Conservation (phyloP, 1,139 yeast genomes). For the Geotrichum carabidarum region DNA sequence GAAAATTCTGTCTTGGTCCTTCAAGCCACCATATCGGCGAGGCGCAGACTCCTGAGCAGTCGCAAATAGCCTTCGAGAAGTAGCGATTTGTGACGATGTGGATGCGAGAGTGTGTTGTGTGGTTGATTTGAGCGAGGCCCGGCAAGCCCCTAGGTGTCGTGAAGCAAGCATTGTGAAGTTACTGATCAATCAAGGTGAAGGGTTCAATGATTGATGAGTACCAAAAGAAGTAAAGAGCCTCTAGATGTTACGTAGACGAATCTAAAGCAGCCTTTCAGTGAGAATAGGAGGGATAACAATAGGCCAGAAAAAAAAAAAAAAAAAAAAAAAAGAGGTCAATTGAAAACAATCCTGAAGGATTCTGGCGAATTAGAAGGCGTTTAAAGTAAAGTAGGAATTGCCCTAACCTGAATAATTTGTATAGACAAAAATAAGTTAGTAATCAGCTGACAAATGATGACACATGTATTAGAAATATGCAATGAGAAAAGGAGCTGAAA, state of each 20-base stretch:
- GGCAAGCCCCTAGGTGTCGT: constrained; percentile 18
- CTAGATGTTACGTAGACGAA: too few relatives aligned
- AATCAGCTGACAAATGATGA: too few relatives aligned
- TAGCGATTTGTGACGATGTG: constrained; percentile 8
- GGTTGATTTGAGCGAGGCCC: constrained; percentile 14
- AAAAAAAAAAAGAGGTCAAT: constrained; percentile 4
- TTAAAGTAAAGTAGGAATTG: constrained; percentile 1
- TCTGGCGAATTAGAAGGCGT: constrained; percentile 16
- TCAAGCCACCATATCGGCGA: constrained; percentile 71
- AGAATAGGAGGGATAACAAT: background rate
- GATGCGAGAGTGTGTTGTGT: constrained; percentile 14
- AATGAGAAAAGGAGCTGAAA: too few relatives aligned
- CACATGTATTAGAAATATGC: too few relatives aligned
- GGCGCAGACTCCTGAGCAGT: constrained; percentile 32
- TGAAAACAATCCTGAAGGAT: background rate
- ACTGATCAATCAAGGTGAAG: too few relatives aligned
- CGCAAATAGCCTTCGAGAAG: constrained; percentile 25
- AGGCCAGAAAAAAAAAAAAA: background rate
- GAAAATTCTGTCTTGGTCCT: constrained; percentile 79
- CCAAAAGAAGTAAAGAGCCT: too few relatives aligned
- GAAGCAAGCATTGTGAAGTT: constrained; percentile 16
- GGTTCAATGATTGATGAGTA: too few relatives aligned
- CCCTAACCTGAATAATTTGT: too few relatives aligned
- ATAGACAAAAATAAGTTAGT: too few relatives aligned
- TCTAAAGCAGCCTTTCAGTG: too few relatives aligned